A percentile compares a stretch with the other conserved stretches of the same genome.
phyloP scores from a whole-genome alignment of 2,329 filamentous ascomycete species.

The Pestalotiopsis sp. region DNA sequence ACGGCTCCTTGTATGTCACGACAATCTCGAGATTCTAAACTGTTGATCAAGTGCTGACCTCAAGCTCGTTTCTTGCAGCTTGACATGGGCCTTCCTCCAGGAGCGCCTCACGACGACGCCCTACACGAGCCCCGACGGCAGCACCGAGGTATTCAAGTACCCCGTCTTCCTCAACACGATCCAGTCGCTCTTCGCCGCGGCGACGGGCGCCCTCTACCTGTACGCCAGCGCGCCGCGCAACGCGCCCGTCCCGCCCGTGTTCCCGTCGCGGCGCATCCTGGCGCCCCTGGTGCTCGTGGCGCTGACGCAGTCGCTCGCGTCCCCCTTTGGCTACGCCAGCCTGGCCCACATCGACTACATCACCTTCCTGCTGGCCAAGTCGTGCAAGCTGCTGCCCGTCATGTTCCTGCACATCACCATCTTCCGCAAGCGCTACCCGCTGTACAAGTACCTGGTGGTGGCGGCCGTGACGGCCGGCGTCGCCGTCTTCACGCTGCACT shows the following conservation, averaged over 20 bases:
- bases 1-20: constrained; percentile 82
- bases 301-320: constrained; percentile 83
- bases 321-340: constrained; percentile 93
- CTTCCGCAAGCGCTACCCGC: constrained; percentile 84
- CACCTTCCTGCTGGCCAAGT: constrained; percentile 95
- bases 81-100: constrained; percentile 96
- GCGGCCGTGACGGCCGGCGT: constrained; percentile 89
- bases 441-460: constrained; percentile 97
- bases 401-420: constrained; percentile 95
- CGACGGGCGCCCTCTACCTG: constrained; percentile 82
- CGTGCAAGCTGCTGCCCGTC: constrained; percentile 97
- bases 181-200: constrained; percentile 85
- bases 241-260: constrained; percentile 62
- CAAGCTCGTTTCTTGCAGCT: constrained; percentile 45
- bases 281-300: constrained; percentile 82
- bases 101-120: constrained; percentile 94
- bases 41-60: neutral
- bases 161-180: constrained; percentile 96
- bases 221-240: constrained; percentile 60
- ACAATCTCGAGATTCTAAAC: neutral
- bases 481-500: constrained; percentile 91
- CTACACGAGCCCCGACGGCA: constrained; percentile 63
- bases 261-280: constrained; percentile 76
- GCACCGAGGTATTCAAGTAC: constrained; percentile 83
- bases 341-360: constrained; percentile 96